Conservation (phyloP, 179 eudicot species). For the Spinacia oleracea region DNA sequence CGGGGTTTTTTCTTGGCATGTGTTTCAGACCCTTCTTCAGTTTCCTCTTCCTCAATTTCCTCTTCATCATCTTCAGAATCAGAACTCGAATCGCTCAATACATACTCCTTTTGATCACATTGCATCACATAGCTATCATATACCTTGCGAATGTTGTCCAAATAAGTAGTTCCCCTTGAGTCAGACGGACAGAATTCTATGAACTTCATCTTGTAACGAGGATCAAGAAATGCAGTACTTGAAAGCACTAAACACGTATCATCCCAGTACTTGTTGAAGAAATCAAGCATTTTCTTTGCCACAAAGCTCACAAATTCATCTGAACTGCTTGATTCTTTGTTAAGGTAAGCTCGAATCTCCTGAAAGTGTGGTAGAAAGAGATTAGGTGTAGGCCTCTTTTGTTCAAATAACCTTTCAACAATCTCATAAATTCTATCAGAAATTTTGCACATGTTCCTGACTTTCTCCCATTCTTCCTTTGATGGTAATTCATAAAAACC, state of each 20-base stretch:
- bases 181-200: conserved; percentile 24
- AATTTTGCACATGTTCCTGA: conserved; percentile 29
- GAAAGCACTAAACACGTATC: conserved; percentile 33
- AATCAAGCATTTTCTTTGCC: conserved; percentile 33
- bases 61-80: conserved; percentile 8
- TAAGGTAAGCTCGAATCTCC: conserved; percentile 30
- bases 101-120: conserved; percentile 12
- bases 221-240: conserved; percentile 37
- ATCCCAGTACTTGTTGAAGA: conserved; percentile 35
- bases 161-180: conserved; percentile 4
- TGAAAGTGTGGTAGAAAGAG: conserved; percentile 34
- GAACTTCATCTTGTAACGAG: conserved; percentile 37
- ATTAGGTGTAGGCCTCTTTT: conserved; percentile 31
- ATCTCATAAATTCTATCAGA: conserved; percentile 26
- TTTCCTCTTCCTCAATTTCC: conserved; percentile 11
- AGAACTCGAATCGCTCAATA: conserved; percentile 3
- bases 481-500: background rate
- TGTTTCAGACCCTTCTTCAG: background rate
- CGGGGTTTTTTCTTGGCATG: background rate
- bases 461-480: conserved; percentile 36
- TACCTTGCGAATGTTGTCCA: conserved; percentile 31
- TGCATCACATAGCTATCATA: conserved; percentile 27
- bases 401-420: conserved; percentile 26
- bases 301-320: conserved; percentile 28
- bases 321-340: conserved; percentile 24